A percentile compares a stretch with the other conserved stretches of the same genome.
Conservation (phyloP, 2,329 filamentous ascomycete genomes). For the Talaromyces pinophilus region DNA sequence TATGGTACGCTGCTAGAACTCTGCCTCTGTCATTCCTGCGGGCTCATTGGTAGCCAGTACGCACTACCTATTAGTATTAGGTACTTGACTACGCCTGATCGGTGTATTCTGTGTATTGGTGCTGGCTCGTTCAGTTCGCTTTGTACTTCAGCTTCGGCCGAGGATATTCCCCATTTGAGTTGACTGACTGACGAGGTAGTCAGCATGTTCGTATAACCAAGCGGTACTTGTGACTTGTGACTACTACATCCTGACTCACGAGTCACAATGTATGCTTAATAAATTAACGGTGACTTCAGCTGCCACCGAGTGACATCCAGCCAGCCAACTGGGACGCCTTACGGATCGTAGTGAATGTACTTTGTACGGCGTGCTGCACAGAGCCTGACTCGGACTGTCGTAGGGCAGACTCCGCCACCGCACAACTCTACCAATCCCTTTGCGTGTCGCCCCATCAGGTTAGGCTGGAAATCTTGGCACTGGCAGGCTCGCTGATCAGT, state of each 20-base stretch:
- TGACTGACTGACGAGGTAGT: slow-evolving; percentile 5
- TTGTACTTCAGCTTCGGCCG: background rate
- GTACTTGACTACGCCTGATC: background rate
- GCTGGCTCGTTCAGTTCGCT: background rate
- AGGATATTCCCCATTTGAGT: background rate
- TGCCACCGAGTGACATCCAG: background rate
- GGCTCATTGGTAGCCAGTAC: background rate
- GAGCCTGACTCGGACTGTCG: slow-evolving; percentile 5
- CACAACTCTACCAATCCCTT: background rate
- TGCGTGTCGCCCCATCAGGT: background rate
- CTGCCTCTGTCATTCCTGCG: background rate
- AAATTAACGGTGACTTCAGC: background rate
- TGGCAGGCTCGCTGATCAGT: slow-evolving; percentile 1
- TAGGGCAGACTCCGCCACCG: slow-evolving; percentile 21
- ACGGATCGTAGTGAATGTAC: background rate
- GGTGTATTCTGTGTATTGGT: background rate
- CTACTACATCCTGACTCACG: background rate
- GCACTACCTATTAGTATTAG: background rate
- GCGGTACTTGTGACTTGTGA: background rate
- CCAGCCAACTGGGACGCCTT: slow-evolving; percentile 3
- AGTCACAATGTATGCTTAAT: background rate
- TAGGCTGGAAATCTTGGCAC: slow-evolving; percentile 6
- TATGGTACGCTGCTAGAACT: background rate
- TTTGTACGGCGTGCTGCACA: background rate
- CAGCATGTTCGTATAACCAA: background rate